Evolutionary conservation across 352 stramenopile genomes (phyloP), one percentile per base, ranked within the genome.

Genomic region (Porosira glacialis): DNA sequence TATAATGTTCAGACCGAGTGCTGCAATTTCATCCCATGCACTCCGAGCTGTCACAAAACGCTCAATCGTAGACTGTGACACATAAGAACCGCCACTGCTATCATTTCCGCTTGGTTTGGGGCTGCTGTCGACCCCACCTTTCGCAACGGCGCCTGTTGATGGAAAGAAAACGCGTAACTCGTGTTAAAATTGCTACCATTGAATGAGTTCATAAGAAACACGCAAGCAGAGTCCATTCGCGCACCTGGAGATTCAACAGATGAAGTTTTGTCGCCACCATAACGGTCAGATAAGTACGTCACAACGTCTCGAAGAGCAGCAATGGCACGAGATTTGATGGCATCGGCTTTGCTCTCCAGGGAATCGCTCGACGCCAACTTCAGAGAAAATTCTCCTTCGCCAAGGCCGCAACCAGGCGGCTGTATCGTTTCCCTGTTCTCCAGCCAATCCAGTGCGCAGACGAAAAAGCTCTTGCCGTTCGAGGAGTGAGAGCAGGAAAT

Each of bases 381-480:
- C 3, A 57, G 35, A 48, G 39, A 5, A n/a, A 41, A 33, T 8
- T 74, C 38, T 13, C 43, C 53, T 47, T 74, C 69, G 8, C 48
- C 36, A 15, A 79, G 50, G 28, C 83, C 85, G 70, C 83, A 90
- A 0, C 76, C 80, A 59, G 39, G 30, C 1, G 83, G 71, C 59
- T 92, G 82, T 11, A 92, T 71, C 5, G 65, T 33, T 44, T 73
- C 62, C 15, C 83, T 63, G 24, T 78, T 64, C 39, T 78, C 51
- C 13, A 92, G 66, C 82, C 80, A 92, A 60, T 77, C 78, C 7
- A 89, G 60, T 26, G 74, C 81, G 67, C 85, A 92, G 30, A 77
- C 51, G 62, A 81, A 89, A 64, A 88, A 91, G 39, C 59, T 78
- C 13, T 45, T 74, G 24, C 67, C 53, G 15, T 52, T 49, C 21